Evolutionary conservation across 2,329 filamentous ascomycete genomes (phyloP).

Genomic region (Microsporum audouinii): DNA sequence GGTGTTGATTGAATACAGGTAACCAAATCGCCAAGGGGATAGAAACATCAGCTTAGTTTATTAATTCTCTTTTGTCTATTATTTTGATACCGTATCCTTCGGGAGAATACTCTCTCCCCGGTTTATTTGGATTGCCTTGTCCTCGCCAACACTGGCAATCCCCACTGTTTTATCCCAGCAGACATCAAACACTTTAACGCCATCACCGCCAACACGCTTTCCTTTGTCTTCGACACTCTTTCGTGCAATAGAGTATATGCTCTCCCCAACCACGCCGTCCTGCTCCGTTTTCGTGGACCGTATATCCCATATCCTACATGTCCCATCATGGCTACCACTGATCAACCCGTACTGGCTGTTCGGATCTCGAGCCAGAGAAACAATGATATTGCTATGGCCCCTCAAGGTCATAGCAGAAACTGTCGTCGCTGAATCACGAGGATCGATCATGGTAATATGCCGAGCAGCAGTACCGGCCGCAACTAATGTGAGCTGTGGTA

Average conservation of each 20-base stretch:
- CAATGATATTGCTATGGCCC: conserved; percentile 68
- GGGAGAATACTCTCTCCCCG: conserved; percentile 44
- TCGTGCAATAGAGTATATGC: conserved; percentile 63
- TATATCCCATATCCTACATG: conserved; percentile 88
- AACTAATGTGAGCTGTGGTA: conserved; percentile 53
- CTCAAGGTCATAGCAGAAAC: conserved; percentile 82
- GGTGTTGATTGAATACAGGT: neutral
- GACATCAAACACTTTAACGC: conserved; percentile 80
- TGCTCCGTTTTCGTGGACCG: conserved; percentile 52
- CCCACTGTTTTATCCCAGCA: conserved; percentile 77
- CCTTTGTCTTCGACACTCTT: conserved; percentile 57
- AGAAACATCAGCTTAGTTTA: neutral
- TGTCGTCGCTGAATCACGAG: conserved; percentile 61
- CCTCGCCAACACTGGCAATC: conserved; percentile 84
- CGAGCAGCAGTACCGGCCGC: conserved; percentile 71
- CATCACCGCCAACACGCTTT: conserved; percentile 60
- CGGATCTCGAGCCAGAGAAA: conserved; percentile 47
- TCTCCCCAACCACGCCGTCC: conserved; percentile 54
- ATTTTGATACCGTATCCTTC: conserved; percentile 17
- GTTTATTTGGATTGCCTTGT: conserved; percentile 91
- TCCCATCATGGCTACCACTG: conserved; percentile 83
- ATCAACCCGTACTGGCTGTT: conserved; percentile 72
- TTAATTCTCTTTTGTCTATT: conserved; percentile 10
- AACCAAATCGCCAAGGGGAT: neutral
- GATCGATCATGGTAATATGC: conserved; percentile 88